Percentiles rank a stretch among this genome's conserved stretches.
phyloP scores from a whole-genome alignment of 805 yeast species.

The Nakazawaea molendinolei region DNA sequence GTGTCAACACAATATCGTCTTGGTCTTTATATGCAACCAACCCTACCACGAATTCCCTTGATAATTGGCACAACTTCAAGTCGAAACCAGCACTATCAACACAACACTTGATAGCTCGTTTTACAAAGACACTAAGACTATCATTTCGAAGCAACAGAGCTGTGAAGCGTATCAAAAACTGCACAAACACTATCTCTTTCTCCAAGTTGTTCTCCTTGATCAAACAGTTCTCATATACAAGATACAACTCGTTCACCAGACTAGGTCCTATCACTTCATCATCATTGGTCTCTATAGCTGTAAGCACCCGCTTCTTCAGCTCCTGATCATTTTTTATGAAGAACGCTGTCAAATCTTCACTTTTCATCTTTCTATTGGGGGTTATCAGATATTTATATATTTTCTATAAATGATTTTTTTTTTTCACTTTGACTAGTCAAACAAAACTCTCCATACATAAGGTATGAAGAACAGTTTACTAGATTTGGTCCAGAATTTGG shows the following conservation, averaged over 20 bases:
- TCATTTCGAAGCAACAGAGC: conserved; percentile 25
- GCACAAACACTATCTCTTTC: conserved; percentile 32
- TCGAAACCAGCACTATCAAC: conserved; percentile 53
- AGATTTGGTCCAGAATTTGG: conserved; percentile 15
- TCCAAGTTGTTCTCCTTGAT: conserved; percentile 19
- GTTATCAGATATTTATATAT: background rate
- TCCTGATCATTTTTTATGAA: conserved; percentile 1
- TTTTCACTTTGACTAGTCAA: background rate
- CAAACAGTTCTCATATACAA: conserved; percentile 27
- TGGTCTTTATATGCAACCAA: conserved; percentile 16
- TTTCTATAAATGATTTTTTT: conserved; percentile 1
- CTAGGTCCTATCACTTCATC: background rate
- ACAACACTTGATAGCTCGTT: conserved; percentile 40
- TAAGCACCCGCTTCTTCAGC: background rate
- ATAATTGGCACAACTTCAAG: conserved; percentile 26
- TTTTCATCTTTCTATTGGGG: background rate
- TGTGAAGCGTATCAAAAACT: conserved; percentile 27
- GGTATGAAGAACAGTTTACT: no score
- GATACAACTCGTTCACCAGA: conserved; percentile 26
- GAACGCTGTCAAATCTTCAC: conserved; percentile 14
- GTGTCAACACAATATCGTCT: conserved; percentile 15
- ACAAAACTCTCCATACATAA: background rate
- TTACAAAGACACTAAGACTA: conserved; percentile 41
- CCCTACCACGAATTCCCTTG: conserved; percentile 23
- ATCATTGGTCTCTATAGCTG: background rate